Percentiles rank a stretch among this genome's conserved stretches.
phyloP scores from a whole-genome alignment of 2,329 filamentous ascomycete species.

The Colletotrichum lupini region DNA sequence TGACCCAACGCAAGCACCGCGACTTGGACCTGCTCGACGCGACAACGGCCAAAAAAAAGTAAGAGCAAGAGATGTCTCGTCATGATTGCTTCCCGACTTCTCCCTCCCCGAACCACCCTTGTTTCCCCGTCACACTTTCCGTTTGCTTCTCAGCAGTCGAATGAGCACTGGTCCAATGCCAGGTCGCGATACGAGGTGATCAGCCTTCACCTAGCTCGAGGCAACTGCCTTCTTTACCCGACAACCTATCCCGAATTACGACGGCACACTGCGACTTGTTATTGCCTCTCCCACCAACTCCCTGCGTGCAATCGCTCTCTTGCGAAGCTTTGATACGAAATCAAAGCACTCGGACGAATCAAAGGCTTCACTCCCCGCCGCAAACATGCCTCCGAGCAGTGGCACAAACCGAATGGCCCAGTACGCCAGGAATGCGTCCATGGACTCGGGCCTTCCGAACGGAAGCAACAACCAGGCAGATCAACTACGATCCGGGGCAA shows the following conservation, averaged over 20 bases:
- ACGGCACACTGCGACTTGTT: background rate
- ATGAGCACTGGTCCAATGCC: background rate
- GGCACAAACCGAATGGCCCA: constrained; percentile 31
- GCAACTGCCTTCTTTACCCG: background rate
- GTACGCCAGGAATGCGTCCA: constrained; percentile 32
- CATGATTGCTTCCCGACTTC: background rate
- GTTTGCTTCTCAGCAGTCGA: background rate
- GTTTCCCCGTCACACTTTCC: background rate
- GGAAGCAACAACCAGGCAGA: background rate
- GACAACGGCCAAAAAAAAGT: background rate
- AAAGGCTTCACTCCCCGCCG: background rate
- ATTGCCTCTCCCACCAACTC: background rate
- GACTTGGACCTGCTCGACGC: constrained; percentile 1
- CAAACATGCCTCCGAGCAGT: constrained; percentile 33
- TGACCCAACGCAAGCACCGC: background rate
- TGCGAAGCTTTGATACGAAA: background rate
- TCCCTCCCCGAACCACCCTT: background rate
- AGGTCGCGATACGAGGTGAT: background rate
- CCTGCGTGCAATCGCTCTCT: background rate
- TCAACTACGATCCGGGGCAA: constrained; percentile 3
- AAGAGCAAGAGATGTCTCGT: background rate
- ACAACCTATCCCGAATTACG: background rate
- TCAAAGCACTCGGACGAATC: background rate
- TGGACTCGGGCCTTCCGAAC: constrained; percentile 15
- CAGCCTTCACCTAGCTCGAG: background rate